Conservation (phyloP, 2,329 filamentous ascomycete species). For the Alternaria panax region DNA sequence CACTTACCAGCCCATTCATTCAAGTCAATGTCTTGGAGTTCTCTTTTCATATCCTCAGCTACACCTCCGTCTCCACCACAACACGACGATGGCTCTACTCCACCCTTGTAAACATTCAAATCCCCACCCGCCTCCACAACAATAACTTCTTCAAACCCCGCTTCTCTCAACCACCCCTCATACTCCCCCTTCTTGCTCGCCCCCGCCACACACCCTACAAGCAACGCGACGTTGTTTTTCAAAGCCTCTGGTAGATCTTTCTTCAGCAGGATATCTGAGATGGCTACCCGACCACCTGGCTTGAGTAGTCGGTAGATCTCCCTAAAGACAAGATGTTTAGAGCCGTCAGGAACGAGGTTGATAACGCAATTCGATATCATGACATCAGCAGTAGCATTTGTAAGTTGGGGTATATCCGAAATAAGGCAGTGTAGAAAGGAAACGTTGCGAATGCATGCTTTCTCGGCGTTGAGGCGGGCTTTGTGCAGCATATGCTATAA, state of each 20-base stretch:
- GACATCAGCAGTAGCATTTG: not conserved
- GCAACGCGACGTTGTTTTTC: constrained; percentile 59
- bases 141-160: constrained; percentile 47
- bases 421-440: constrained; percentile 53
- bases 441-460: constrained; percentile 54
- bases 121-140: constrained; percentile 23
- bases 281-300: constrained; percentile 63
- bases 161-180: constrained; percentile 58
- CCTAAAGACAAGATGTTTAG: constrained; percentile 53
- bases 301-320: constrained; percentile 67
- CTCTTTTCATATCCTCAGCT: constrained; percentile 16
- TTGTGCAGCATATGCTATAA: constrained; percentile 63
- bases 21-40: constrained; percentile 45
- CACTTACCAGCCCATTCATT: constrained; percentile 27
- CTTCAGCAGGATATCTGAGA: constrained; percentile 66
- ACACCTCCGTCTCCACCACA: constrained; percentile 11
- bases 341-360: constrained; percentile 13
- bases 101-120: constrained; percentile 24
- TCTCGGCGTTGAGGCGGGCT: constrained; percentile 56
- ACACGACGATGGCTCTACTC: not conserved
- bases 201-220: constrained; percentile 68
- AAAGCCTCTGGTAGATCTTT: constrained; percentile 59
- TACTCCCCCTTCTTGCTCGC: constrained; percentile 63
- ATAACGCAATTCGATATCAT: not conserved
- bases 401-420: not conserved